Base-by-base conservation (phyloP, 1,284 basidiomycete genomes). In the Spongispora temasekensis region DNA sequence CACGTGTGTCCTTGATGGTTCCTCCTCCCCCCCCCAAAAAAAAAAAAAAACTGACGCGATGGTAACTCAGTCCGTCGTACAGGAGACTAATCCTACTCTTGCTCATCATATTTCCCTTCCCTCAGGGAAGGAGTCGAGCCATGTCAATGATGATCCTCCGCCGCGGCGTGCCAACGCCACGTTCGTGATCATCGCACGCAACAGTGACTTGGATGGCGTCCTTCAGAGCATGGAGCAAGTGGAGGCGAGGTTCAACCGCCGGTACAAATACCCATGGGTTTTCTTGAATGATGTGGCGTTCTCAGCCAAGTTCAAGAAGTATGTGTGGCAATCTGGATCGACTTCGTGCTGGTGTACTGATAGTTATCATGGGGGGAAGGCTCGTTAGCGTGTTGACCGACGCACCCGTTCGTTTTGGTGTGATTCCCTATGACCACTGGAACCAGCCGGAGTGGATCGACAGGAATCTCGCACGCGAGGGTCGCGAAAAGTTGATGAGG, bases 381-480 rank as follows among this genome's bases (percentile, higher is more conserved):
- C n/a, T n/a, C n/a, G 85, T 90, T 5, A 76, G 78, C 58, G 78
- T 83, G 10, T 71, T 90, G 58, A 85, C 83, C 5, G 76, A 81
- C 32, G 79, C 84, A 2, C 81, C 83, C 5, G 74, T 87, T 34
- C 75, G 78, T 25, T 96, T 93, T 68, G 94, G 92, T 7, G 74
- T 85, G 21, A 89, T 96, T 31, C 85, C 88, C 5, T 71, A 71
- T 23, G 85, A 90, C 19, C 84, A 92, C 63, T 95, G 94, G 94
- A 77, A 81, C 61, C 91, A 94, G 72, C 92, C 93, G 0, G 83
- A 87, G 27, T 94, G 89, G 89, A 88, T 93, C 61, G 89, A 93
- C 62, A 88, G 93, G 69, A 78, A 83, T 6, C 81, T 79, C 53
- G 93, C 93, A 2, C 79, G 75, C n/a, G 79, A 79, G 51, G 81